Evolutionary conservation across 768 basidiomycete genomes (phyloP), one percentile per base, ranked within the genome.

Genomic region (Lentinus brumalis): DNA sequence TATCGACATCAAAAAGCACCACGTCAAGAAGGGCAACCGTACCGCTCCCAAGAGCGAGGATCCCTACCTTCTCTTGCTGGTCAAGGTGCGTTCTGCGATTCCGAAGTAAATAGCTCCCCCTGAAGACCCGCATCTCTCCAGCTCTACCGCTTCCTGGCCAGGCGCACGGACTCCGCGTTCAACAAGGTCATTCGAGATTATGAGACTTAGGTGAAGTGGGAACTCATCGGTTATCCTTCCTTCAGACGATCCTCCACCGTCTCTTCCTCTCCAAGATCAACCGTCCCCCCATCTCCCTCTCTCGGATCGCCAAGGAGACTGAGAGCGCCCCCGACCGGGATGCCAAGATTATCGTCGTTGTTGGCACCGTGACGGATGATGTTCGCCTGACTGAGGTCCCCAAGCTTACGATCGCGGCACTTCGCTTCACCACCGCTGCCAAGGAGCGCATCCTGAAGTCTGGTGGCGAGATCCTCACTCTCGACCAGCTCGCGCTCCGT

Each of bases 101-200:
- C 49, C 12, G 18, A 15, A 12, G 40, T 26, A 5, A 29, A 6
- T n/a, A 29, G 10, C 46, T 21, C 4, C 55, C 66, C 40, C 71
- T 50, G 2, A 35, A 29, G 10, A 35, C 7, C 6, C 11, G 3
- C 15, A 14, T 14, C 30, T 14, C 14, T 61, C 7, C 70, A 99
- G 96, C 87, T 98, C 66, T 99, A 99, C 83, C 94, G 97, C 71
- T 99, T 99, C 87, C 81, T 99, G 65, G 96, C 97, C 66, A 90
- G 97, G 72, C 90, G 97, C 72, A 98, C 97, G 60, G 93, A 98
- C 75, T 86, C 95, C 57, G 79, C 80, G 65, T 99, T 99, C 83
- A 99, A 99, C 91, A 91, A 94, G 86, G 91, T 90, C 64, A 45
- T 50, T 53, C 35, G 62, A 58, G 45, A 35, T 30, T 52, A 53